These are phyloP conservation scores for Biancaea sappan DNA, from an alignment of 306 rosid species.

Conservation along the genomic window DNA sequence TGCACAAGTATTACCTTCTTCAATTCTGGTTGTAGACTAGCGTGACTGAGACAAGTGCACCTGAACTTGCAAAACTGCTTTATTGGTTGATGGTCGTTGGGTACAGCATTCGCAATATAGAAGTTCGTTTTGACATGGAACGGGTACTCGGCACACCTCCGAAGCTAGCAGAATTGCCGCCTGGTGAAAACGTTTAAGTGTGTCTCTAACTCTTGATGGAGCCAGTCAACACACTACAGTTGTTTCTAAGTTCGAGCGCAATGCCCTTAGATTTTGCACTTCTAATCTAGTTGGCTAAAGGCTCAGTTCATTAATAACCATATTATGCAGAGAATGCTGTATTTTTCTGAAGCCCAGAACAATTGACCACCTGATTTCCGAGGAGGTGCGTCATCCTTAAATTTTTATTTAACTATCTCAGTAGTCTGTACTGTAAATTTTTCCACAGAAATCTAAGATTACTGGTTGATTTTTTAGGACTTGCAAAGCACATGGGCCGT, in stretches of 20 bases:
- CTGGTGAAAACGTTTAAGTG: conserved; percentile 73
- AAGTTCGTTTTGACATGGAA: conserved; percentile 97
- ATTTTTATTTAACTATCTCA: not conserved
- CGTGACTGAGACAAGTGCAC: conserved; percentile 71
- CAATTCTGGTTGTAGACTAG: conserved; percentile 56
- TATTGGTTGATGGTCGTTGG: conserved; percentile 98
- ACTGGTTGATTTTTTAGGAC: too few relatives aligned
- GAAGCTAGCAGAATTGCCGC: conserved; percentile 88
- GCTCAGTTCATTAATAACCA: conserved; percentile 18
- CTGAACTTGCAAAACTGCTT: conserved; percentile 87
- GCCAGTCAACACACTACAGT: not conserved
- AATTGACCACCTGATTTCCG: conserved; percentile 12
- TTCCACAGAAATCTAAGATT: not conserved
- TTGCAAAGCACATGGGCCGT: too few relatives aligned
- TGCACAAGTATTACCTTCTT: conserved; percentile 12
- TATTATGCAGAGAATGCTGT: conserved; percentile 22
- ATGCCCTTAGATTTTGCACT: conserved; percentile 23
- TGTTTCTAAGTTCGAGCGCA: conserved; percentile 11
- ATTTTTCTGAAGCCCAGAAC: conserved; percentile 30
- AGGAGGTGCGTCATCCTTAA: not conserved
- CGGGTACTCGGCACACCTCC: conserved; percentile 85
- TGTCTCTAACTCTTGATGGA: not conserved
- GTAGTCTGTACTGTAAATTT: not conserved
- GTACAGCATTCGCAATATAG: conserved; percentile 91
- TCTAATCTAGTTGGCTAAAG: conserved; percentile 26